Evolutionary conservation across 2,329 filamentous ascomycete species (phyloP).

Genomic region (Colletotrichum salicis): DNA sequence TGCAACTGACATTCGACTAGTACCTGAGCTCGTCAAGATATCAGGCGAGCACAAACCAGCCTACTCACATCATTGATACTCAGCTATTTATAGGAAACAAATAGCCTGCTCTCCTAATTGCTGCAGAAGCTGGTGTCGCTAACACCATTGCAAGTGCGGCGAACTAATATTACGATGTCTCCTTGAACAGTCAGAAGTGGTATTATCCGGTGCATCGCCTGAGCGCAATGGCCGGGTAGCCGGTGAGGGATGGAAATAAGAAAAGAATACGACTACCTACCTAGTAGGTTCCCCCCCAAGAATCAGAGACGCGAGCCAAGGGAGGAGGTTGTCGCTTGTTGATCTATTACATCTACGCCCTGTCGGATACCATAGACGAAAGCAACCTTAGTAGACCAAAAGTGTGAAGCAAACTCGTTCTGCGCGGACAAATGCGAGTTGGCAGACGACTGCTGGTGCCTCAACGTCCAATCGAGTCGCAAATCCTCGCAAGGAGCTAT

Average conservation of each 20-base stretch:
- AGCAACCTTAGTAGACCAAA: neutral
- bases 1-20: too few species aligned
- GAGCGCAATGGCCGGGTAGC: neutral
- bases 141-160: too few species aligned
- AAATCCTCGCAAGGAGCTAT: neutral
- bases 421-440: neutral
- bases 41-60: too few species aligned
- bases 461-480: neutral
- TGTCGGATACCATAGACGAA: neutral
- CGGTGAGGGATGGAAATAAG: constrained; percentile 9
- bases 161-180: neutral
- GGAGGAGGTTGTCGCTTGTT: neutral
- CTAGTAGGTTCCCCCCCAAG: neutral
- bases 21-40: too few species aligned
- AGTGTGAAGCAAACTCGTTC: neutral
- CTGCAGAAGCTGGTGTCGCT: too few species aligned
- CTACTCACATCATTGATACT: too few species aligned
- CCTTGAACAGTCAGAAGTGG: neutral
- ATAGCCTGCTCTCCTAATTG: too few species aligned
- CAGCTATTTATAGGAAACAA: too few species aligned
- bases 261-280: neutral
- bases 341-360: constrained; percentile 4
- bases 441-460: neutral
- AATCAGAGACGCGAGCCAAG: constrained; percentile 27
- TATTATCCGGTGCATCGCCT: neutral